Percentiles rank a stretch among this genome's conserved stretches.
phyloP scores from a whole-genome alignment of 768 basidiomycete species.

The Tylopilus felleus region DNA sequence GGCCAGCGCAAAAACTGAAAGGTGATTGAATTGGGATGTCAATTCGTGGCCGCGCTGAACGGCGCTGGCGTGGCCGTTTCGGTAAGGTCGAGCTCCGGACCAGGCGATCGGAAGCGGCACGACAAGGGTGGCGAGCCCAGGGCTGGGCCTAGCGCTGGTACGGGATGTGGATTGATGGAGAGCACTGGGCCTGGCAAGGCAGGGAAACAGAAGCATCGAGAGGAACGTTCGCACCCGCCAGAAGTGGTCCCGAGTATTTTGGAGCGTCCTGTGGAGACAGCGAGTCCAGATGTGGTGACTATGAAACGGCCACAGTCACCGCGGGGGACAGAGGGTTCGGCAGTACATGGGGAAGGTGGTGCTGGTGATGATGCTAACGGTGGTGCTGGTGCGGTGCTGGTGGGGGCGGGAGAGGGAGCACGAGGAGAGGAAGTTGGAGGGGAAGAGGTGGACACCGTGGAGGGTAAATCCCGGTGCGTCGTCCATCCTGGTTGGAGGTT shows the following conservation, averaged over 20 bases:
- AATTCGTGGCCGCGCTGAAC: conserved; percentile 70
- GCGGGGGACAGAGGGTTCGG: conserved; percentile 3
- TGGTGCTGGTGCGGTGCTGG: neutral
- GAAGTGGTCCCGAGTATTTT: conserved; percentile 20
- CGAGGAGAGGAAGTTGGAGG: conserved; percentile 29
- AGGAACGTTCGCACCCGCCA: conserved; percentile 1
- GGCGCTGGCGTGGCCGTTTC: conserved; percentile 51
- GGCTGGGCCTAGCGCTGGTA: neutral
- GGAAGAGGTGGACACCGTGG: conserved; percentile 32
- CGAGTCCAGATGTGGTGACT: conserved; percentile 5
- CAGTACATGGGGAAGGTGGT: neutral
- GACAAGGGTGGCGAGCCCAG: neutral
- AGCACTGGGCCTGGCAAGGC: neutral
- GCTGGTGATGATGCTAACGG: no score
- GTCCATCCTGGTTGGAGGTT: neutral
- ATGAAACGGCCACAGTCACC: conserved; percentile 13
- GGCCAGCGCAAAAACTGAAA: conserved; percentile 48
- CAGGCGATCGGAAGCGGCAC: conserved; percentile 30
- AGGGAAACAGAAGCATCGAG: conserved; percentile 20
- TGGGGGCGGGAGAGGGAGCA: conserved; percentile 16
- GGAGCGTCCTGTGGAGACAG: conserved; percentile 22
- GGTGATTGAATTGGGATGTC: conserved; percentile 59
- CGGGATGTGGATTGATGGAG: neutral
- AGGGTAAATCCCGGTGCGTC: conserved; percentile 10
- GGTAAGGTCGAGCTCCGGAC: neutral